Conservation (phyloP, 2,329 filamentous ascomycete species). For the Arthrobotrys entomopaga region DNA sequence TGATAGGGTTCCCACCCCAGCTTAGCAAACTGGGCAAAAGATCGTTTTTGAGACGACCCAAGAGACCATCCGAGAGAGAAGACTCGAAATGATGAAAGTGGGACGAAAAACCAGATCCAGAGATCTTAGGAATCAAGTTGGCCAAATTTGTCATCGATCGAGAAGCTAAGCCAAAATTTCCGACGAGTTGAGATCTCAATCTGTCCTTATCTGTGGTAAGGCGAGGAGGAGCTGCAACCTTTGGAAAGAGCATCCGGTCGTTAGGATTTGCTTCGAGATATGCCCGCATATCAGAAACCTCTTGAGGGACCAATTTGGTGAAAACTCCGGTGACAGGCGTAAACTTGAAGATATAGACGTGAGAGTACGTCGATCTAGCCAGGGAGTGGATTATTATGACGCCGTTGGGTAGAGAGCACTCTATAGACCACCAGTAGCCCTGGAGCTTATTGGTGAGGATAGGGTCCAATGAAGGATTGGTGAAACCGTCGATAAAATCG, state of each 20-base stretch:
- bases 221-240: neutral
- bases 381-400: conserved; percentile 52
- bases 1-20: conserved; percentile 19
- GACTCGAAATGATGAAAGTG: conserved; percentile 9
- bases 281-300: conserved; percentile 36
- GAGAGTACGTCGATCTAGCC: conserved; percentile 36
- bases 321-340: conserved; percentile 49
- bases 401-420: conserved; percentile 44
- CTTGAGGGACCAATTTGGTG: conserved; percentile 36
- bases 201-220: conserved; percentile 8
- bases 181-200: conserved; percentile 15
- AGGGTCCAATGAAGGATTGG: conserved; percentile 24
- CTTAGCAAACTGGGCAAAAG: conserved; percentile 28
- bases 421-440: conserved; percentile 41
- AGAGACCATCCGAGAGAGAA: neutral
- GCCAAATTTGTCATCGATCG: conserved; percentile 41
- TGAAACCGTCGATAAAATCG: conserved; percentile 40
- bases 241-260: conserved; percentile 25
- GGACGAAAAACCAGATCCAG: conserved; percentile 3
- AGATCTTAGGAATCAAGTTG: conserved; percentile 29
- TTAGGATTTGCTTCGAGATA: conserved; percentile 21
- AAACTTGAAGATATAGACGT: conserved; percentile 45
- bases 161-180: conserved; percentile 17
- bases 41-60: conserved; percentile 20
- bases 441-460: conserved; percentile 29